Evolutionary conservation across 2,329 filamentous ascomycete species (phyloP).

Genomic region (Epichloe festucae): DNA sequence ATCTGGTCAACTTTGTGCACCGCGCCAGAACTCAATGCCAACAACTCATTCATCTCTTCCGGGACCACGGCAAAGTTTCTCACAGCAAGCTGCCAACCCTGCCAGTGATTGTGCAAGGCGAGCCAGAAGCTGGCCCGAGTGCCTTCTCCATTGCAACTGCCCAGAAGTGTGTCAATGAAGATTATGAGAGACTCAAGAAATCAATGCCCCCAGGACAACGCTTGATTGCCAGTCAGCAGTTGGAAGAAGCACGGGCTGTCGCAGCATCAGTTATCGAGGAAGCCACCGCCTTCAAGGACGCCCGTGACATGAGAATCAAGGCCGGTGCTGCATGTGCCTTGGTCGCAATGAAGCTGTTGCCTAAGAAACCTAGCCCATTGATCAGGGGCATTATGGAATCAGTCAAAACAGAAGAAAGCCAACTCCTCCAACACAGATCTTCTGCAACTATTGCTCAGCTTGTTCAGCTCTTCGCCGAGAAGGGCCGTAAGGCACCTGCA

Average conservation of each 20-base stretch:
- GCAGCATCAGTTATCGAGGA: slow-evolving; percentile 64
- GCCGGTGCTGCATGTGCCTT: slow-evolving; percentile 78
- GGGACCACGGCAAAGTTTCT: slow-evolving; percentile 75
- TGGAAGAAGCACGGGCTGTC: slow-evolving; percentile 63
- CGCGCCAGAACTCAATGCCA: slow-evolving; percentile 85
- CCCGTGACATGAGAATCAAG: slow-evolving; percentile 73
- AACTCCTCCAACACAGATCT: slow-evolving; percentile 76
- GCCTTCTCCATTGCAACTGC: slow-evolving; percentile 83
- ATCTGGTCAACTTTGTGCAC: slow-evolving; percentile 81
- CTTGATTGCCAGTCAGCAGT: slow-evolving; percentile 65
- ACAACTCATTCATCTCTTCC: slow-evolving; percentile 79
- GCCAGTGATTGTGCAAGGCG: slow-evolving; percentile 87
- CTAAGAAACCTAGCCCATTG: slow-evolving; percentile 83
- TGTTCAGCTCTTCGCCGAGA: slow-evolving; percentile 72
- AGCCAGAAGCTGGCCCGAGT: slow-evolving; percentile 78
- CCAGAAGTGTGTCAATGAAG: slow-evolving; percentile 72
- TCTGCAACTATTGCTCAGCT: slow-evolving; percentile 73
- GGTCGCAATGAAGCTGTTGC: slow-evolving; percentile 73
- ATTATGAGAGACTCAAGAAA: slow-evolving; percentile 82
- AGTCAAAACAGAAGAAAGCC: slow-evolving; percentile 86
- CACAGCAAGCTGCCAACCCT: slow-evolving; percentile 63
- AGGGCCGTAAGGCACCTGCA: slow-evolving; percentile 69
- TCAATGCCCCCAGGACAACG: slow-evolving; percentile 78
- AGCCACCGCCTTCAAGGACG: slow-evolving; percentile 64
- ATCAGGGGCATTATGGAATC: slow-evolving; percentile 99